Evolutionary conservation across 345 rosid species (phyloP), one percentile per base, ranked within the genome.

Genomic region (Dipteronia sinensis): DNA sequence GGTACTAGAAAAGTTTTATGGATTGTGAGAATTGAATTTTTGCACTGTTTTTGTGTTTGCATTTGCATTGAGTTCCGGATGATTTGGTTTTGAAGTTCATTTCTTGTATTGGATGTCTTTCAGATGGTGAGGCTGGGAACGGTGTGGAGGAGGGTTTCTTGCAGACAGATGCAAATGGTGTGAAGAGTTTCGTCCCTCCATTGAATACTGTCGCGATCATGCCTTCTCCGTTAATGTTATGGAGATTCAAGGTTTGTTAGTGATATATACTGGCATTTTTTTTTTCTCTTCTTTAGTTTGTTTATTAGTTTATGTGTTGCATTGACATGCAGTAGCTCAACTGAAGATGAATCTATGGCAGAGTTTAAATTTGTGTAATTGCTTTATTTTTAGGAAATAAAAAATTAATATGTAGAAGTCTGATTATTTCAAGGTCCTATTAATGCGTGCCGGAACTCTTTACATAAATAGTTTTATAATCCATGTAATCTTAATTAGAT

Each of bases 211-310:
- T 87, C 65, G 89, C 89, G 0, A 89, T 85, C 80, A 65, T 92
- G 91, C 92, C 90, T 12, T 87, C 94, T 62, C 98, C 99, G 47
- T 31, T 85, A 10, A 76, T 94, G 62, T 88, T 94, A 77, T 85
- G 87, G 93, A 91, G 97, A 86, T 84, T 92, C 79, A 94, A 96
- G 97, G 99, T 96, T 82, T 79, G 16, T 53, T 77, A 65, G 38
- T 69, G 44, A 59, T 44, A 20, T 53, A 12, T 16, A 27, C 27
- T 64, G 3, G 51, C 62, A 67, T 22, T 46, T 29, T 3, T 53
- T 34, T 55, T 7, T 47, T 6, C 3, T 51, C 17, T 40, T 19
- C n/a, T 65, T 23, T 58, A 19, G 66, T 25, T 58, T 66, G 65
- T n/a, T 65, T 25, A 78, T 69, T 46, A 13, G 59, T 63, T 44